Base-by-base conservation (phyloP, 2,329 filamentous ascomycete genomes). In the Phoma sp. region DNA sequence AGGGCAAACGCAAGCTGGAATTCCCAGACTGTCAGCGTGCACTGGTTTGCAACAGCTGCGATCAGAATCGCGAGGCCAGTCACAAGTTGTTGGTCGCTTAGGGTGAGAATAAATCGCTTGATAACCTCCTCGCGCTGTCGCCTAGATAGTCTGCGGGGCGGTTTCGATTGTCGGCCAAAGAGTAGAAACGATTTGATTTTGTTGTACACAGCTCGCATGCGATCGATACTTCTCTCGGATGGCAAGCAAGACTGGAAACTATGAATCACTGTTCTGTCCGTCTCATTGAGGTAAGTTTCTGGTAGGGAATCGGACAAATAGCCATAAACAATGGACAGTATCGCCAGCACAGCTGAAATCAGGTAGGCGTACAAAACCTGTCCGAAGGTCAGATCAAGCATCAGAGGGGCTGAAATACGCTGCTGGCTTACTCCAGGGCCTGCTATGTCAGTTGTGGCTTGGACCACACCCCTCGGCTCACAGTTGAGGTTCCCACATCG, bases 61-160 rank as follows among this genome's bases (percentile, higher is more conserved):
- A 65, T 44, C 1, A 66, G 38, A n/a, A 67, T 60, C 3, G 60
- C 65, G 8, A 68, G 42, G 2, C 64, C 62, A 7, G 60, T 60
- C 10, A 46, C 59, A 11, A 67, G 59, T 46, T 68, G 60, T 35
- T 68, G 64, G 14, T 68, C 65, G 51, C 65, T 68, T 10, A 71
- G 48, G 9, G 60, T 46, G 8, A 70, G 58, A 24, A 70, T 56
- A 32, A 70, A 70, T 10, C 55, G 58, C 7, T 53, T 57, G 25
- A 65, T n/a, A 8, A 58, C 60, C n/a, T 52, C 46, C 27, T 60
- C 47, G 11, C 60, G 56, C 25, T 61, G 44, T 29, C 35, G n/a
- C 2, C 59, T 53, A 14, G n/a, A 50, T 13, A 60, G 42, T 37
- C 52, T 47, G 40, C 47, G 43, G 32, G 51, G 39, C 13, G 47